phyloP scores from a whole-genome alignment of 2,329 filamentous ascomycete genomes.

The Aspergillus viridinutans region DNA sequence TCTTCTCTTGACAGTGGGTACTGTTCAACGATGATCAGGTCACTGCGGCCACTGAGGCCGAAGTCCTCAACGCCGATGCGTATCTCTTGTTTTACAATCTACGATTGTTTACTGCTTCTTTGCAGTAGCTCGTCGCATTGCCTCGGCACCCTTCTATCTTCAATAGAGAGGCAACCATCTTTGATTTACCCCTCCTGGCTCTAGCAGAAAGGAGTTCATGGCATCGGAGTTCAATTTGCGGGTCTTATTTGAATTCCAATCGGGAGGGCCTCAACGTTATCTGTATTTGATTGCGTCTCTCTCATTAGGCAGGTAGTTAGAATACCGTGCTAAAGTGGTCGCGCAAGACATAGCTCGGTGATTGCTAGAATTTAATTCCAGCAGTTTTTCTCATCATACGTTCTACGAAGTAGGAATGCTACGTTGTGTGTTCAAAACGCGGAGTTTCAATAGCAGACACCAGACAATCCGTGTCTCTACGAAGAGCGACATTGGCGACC shows the following conservation, averaged over 20 bases:
- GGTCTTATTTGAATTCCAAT: constrained; percentile 1
- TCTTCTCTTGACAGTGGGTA: constrained; percentile 65
- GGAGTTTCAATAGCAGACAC: neutral
- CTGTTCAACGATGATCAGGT: constrained; percentile 95
- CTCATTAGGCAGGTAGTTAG: neutral
- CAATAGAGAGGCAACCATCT: neutral
- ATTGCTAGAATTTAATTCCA: neutral
- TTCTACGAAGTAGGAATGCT: neutral
- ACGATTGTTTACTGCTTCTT: constrained; percentile 24
- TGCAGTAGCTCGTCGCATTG: constrained; percentile 3
- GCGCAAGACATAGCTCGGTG: neutral
- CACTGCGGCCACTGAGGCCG: constrained; percentile 73
- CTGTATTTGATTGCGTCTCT: neutral
- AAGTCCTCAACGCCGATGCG: constrained; percentile 80
- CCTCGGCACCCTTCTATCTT: neutral
- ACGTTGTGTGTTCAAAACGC: neutral
- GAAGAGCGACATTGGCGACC: neutral
- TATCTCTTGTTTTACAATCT: constrained; percentile 80
- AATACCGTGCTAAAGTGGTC: neutral
- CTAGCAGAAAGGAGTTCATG: constrained; percentile 10
- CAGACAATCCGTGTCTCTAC: neutral
- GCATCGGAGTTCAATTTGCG: constrained; percentile 6
- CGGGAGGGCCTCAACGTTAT: neutral
- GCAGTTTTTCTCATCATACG: neutral
- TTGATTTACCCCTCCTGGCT: constrained; percentile 1